phyloP scores from a whole-genome alignment of 1,284 basidiomycete species.

The Trichosporon inkin region DNA sequence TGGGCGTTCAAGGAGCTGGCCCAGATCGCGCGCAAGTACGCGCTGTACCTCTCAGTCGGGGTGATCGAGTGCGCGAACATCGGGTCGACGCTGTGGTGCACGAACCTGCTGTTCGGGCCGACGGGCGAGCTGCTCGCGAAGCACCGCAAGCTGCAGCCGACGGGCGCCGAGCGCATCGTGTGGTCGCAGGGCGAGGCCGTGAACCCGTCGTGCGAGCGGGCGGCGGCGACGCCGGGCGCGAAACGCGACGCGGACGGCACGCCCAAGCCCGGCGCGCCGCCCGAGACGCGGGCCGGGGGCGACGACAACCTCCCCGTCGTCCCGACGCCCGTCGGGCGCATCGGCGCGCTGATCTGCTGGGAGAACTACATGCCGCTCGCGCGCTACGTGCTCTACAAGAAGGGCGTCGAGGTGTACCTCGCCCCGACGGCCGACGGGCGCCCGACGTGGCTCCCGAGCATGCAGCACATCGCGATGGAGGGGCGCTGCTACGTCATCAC shows the following conservation, averaged over 20 bases:
- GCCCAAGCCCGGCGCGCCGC: conserved; percentile 18
- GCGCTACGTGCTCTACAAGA: conserved; percentile 42
- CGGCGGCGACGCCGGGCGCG: background rate
- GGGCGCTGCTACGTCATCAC: conserved; percentile 72
- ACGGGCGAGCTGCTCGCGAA: conserved; percentile 59
- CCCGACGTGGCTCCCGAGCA: conserved; percentile 61
- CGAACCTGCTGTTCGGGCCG: conserved; percentile 62
- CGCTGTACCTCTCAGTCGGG: conserved; percentile 62
- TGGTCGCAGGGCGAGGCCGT: conserved; percentile 59
- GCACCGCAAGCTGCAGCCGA: conserved; percentile 70
- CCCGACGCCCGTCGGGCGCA: conserved; percentile 50
- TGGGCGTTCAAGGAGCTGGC: conserved; percentile 27
- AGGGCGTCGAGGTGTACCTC: conserved; percentile 49
- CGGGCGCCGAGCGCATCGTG: conserved; percentile 63
- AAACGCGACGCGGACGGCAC: conserved; percentile 37
- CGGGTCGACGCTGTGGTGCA: conserved; percentile 66
- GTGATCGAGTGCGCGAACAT: conserved; percentile 61
- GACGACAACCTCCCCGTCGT: conserved; percentile 45
- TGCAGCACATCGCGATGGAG: conserved; percentile 70
- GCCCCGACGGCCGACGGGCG: conserved; percentile 59
- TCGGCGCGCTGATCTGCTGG: conserved; percentile 68
- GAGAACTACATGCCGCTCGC: conserved; percentile 72
- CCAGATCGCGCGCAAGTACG: conserved; percentile 23
- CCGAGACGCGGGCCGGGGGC: conserved; percentile 1
- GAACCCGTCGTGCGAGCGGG: conserved; percentile 22